Evolutionary conservation across 1,139 yeast genomes (phyloP).

Genomic region (Lodderomyces metapsilosis): DNA sequence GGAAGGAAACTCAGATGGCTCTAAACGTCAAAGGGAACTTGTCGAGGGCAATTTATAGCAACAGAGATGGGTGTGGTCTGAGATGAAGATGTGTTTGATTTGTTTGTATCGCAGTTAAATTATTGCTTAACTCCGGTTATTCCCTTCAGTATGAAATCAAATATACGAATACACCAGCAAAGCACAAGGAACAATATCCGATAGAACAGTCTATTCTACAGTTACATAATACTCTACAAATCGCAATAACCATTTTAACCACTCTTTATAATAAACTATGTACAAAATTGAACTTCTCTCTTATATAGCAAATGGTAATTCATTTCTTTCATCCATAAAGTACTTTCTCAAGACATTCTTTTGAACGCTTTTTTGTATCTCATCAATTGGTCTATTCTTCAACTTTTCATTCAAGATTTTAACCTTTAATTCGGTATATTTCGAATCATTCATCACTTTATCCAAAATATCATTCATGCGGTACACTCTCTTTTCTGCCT

Average conservation of each 20-base stretch:
- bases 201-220: too few relatives aligned
- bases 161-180: too few relatives aligned
- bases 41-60: too few relatives aligned
- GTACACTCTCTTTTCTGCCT: constrained; percentile 27
- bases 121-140: neutral
- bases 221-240: too few relatives aligned
- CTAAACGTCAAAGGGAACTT: too few relatives aligned
- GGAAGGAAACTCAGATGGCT: too few relatives aligned
- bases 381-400: constrained; percentile 23
- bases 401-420: constrained; percentile 26
- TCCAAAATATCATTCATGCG: constrained; percentile 33
- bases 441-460: constrained; percentile 29
- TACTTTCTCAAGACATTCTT: constrained; percentile 44
- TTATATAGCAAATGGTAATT: constrained; percentile 29
- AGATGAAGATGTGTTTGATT: too few relatives aligned
- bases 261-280: neutral
- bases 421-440: constrained; percentile 23
- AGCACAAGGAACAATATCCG: too few relatives aligned
- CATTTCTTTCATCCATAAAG: constrained; percentile 36
- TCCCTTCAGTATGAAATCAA: neutral
- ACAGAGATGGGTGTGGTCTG: too few relatives aligned
- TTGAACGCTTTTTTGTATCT: constrained; percentile 27
- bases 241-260: neutral
- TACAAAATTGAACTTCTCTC: constrained; percentile 6
- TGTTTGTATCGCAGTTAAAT: too few relatives aligned